A percentile compares a stretch with the other conserved stretches of the same genome.
phyloP scores from a whole-genome alignment of 805 yeast genomes.

The Hanseniaspora hatyaiensis region DNA sequence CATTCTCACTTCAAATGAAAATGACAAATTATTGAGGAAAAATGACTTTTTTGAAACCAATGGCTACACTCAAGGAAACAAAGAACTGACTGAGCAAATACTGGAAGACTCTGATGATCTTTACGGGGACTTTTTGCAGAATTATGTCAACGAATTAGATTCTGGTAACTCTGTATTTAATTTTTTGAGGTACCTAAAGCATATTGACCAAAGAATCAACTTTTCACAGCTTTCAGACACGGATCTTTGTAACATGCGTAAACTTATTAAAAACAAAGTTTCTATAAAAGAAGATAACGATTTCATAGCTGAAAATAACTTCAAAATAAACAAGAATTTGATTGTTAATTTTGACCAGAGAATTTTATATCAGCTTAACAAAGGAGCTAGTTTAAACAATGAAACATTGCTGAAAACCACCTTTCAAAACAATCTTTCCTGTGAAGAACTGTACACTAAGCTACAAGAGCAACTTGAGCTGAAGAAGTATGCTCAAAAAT shows the following conservation, averaged over 20 bases:
- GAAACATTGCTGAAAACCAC: not conserved
- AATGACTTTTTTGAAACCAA: not conserved
- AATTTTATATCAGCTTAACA: constrained; percentile 2
- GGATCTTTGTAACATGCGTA: constrained; percentile 1
- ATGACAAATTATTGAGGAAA: not conserved
- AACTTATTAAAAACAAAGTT: not conserved
- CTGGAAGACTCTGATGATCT: constrained; percentile 9
- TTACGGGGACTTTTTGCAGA: constrained; percentile 9
- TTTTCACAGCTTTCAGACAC: constrained; percentile 6
- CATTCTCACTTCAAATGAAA: not conserved
- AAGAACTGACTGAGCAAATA: constrained; percentile 2
- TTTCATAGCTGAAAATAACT: not conserved
- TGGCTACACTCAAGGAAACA: not conserved
- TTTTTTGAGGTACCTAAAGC: constrained; percentile 5
- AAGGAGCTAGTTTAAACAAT: not conserved
- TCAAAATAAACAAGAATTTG: constrained; percentile 2
- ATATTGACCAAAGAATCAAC: constrained; percentile 4
- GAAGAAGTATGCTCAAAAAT: not conserved
- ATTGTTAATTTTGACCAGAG: constrained; percentile 12
- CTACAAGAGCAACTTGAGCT: not conserved
- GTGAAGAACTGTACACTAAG: not conserved
- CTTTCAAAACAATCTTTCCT: not conserved
- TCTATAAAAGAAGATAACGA: not conserved
- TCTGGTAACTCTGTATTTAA: constrained; percentile 12
- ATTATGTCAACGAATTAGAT: constrained; percentile 10